Conservation (phyloP, 441 rosid species). For the Biscutella auriculata region DNA sequence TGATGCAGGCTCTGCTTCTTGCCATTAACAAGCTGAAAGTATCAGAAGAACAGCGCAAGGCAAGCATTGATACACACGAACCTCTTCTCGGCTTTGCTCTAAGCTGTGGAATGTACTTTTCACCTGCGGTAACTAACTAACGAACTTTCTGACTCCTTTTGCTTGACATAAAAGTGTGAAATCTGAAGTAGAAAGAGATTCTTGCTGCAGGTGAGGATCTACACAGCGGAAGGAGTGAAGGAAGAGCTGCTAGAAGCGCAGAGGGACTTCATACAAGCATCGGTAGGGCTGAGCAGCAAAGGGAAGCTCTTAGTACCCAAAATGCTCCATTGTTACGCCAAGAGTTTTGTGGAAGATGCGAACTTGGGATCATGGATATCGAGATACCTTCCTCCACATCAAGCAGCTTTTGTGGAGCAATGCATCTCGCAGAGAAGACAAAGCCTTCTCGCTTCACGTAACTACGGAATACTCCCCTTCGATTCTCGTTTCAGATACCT, state of each 20-base stretch:
- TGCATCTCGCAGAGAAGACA: constrained; percentile 65
- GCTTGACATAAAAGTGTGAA: too few relatives aligned
- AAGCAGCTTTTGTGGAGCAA: constrained; percentile 74
- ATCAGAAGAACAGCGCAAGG: constrained; percentile 63
- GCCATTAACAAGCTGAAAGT: constrained; percentile 73
- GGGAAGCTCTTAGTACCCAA: constrained; percentile 82
- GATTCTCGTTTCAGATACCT: constrained; percentile 77
- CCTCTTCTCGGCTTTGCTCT: constrained; percentile 70
- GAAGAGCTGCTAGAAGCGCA: constrained; percentile 81
- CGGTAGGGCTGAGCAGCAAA: constrained; percentile 78
- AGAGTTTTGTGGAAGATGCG: constrained; percentile 59
- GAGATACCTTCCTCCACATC: constrained; percentile 63
- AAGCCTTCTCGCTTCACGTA: constrained; percentile 54
- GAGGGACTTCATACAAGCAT: constrained; percentile 63
- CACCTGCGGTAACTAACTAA: constrained; percentile 54
- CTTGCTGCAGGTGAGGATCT: constrained; percentile 51
- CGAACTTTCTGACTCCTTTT: background rate
- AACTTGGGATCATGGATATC: constrained; percentile 78
- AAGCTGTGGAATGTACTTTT: constrained; percentile 86
- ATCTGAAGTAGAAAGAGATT: background rate
- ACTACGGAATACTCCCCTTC: constrained; percentile 66
- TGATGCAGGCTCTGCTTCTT: constrained; percentile 61
- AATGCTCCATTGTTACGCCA: constrained; percentile 71
- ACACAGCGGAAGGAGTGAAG: constrained; percentile 52
- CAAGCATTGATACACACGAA: constrained; percentile 43